phyloP scores from a whole-genome alignment of 2,329 filamentous ascomycete genomes.

The Paecilomyces sp. region DNA sequence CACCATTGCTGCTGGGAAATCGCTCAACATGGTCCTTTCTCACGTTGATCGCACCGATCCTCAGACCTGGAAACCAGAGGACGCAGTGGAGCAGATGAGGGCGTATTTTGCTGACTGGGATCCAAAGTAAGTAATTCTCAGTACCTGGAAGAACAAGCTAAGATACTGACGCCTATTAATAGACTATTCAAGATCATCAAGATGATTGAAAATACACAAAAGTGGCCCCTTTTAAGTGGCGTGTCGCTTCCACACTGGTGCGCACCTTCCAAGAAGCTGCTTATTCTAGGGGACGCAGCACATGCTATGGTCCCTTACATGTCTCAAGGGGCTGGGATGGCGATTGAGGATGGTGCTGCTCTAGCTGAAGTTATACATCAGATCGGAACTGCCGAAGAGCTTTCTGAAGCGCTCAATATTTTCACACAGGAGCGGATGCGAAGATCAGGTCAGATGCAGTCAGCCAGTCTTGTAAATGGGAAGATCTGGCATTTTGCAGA shows the following conservation, averaged over 20 bases:
- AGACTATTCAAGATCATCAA: background rate
- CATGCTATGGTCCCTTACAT: background rate
- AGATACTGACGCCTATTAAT: background rate
- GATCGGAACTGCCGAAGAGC: background rate
- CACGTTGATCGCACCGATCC: constrained; percentile 13
- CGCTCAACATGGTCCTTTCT: constrained; percentile 39
- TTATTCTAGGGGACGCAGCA: background rate
- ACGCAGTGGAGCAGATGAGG: constrained; percentile 17
- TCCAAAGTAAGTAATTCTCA: background rate
- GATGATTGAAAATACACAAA: background rate
- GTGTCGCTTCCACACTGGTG: background rate
- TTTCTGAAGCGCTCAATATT: background rate
- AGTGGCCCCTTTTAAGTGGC: background rate
- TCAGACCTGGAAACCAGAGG: constrained; percentile 18
- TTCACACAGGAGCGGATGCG: background rate
- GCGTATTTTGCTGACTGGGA: constrained; percentile 20
- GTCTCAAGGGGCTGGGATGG: background rate
- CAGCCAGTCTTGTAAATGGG: constrained; percentile 40
- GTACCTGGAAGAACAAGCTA: background rate
- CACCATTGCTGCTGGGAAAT: constrained; percentile 28
- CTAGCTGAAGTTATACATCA: background rate
- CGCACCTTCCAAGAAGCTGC: background rate
- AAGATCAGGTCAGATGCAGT: constrained; percentile 31
- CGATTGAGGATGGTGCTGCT: background rate
- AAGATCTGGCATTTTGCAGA: constrained; percentile 43